Percentiles rank a stretch among this genome's conserved stretches.
Evolutionary conservation across 192 early-diverging fungal genomes (phyloP).

Genomic region (Diversispora eburnea): DNA sequence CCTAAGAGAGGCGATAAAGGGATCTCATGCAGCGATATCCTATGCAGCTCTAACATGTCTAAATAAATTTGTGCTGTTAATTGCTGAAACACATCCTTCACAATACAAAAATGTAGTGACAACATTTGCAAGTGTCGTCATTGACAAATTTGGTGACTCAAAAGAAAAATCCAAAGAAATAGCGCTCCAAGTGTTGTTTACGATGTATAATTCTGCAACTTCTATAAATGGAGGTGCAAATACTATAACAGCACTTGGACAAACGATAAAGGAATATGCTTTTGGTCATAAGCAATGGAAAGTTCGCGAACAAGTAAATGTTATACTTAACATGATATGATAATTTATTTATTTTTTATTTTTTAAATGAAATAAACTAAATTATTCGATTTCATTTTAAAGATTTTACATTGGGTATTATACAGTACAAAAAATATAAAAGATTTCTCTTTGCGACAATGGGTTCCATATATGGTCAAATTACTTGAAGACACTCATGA

Average conservation of each 20-base stretch:
- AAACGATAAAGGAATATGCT: constrained; percentile 19
- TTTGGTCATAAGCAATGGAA: constrained; percentile 24
- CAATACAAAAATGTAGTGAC: constrained; percentile 2
- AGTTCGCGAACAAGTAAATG: constrained; percentile 23
- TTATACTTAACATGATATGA: background rate
- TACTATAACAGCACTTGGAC: background rate
- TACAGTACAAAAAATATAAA: background rate
- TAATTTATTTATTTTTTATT: background rate
- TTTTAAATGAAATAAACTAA: background rate
- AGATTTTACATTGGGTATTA: constrained; percentile 24
- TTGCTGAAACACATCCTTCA: constrained; percentile 16
- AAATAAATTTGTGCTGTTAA: background rate
- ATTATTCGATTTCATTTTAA: background rate
- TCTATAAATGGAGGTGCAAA: background rate
- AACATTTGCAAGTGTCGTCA: background rate
- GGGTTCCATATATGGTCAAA: constrained; percentile 24
- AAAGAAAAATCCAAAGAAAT: constrained; percentile 18
- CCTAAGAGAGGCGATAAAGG: constrained; percentile 18
- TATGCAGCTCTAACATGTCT: constrained; percentile 8
- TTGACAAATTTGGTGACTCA: constrained; percentile 20
- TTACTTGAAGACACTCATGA: constrained; percentile 23
- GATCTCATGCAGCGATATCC: constrained; percentile 1
- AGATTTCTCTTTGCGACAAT: constrained; percentile 18
- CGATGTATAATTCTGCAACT: constrained; percentile 1
- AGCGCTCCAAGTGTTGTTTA: constrained; percentile 13